Base-by-base conservation (phyloP, 306 rosid genomes). In the Boehmeria nivea region DNA sequence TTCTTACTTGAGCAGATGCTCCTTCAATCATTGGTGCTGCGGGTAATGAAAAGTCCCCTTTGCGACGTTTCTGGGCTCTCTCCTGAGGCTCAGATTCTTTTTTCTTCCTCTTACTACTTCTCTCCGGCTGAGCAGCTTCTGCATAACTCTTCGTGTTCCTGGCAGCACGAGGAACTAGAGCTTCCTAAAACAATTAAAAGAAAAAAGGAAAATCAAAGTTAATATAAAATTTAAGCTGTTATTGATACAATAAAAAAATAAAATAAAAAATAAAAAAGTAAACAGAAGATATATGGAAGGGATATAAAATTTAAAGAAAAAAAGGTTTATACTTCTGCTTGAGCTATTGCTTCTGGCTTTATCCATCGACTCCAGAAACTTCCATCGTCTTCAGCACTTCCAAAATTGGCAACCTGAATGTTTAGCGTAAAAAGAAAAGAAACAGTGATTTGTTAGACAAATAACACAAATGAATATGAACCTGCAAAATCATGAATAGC, bases 301-400 rank as follows among this genome's bases (percentile, higher is more conserved):
- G 75, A 65, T 12, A 28, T 22, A 6, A 6, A 9, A 0, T 21
- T 44, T 20, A 3, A 8, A 8, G 33, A 28, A 18, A 36, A 12
- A 63, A 12, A 63, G 65, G 59, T 61, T 78, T 78, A 65, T 75
- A 93, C 99, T 82, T 85, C 95, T 4, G 99, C 99, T 57, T 93
- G 88, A 51, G 77, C 71, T 23, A 85, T 57, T 18, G 96, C 87
- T 13, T 85, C 95, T 6, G 99, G 88, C 78, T 85, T 85, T 77
- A 93, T 93, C 99, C 93, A 82, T 61, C 96, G 95, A 65, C 99
- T 93, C 99, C 99, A 93, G 59, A 93, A 93, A 76, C 94, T 93
- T 44, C 85, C 94, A 85, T 93, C 99, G 64, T 93, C 99, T 81
- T 85, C 96, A 60, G 76, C 85, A 64, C 81, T 84, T 55, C 79